Evolutionary conservation across 2,329 filamentous ascomycete species (phyloP), one percentile per base, ranked within the genome.

Genomic region (Aspergillus neoniger): DNA sequence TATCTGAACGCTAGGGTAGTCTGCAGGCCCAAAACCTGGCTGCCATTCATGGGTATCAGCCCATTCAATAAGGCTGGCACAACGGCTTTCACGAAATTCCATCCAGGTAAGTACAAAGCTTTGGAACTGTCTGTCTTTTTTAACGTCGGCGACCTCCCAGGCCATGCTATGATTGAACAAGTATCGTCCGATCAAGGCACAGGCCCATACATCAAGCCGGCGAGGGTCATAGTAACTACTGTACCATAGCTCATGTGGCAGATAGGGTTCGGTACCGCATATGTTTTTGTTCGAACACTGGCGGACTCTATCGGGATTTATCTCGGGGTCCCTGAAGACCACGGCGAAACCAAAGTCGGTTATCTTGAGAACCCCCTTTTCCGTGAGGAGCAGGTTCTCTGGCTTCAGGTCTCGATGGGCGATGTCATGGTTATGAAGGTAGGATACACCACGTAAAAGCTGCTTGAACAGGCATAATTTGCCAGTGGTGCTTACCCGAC

Each of bases 381-480:
- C 87, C 50, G 88, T 90, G 61, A 96, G 83, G 32, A 96, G 83
- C 23, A 96, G 80, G 69, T 96, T 96, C 74, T 96, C 92, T 10
- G 93, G 84, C 77, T 96, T 96, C 79, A 96, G 90, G 68, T 96
- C 92, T 52, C 92, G 89, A 76, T 96, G 92, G 1, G 92, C 92
- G 71, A 96, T 93, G 59, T 92, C 92, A 69, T 94, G 87, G 61
- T 81, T 82, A 76, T 96, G 92, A 21, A 96, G 81, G 72, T 96
- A 95, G 69, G 87, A 84, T 63, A 96, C 85, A 17, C 92, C 92
- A 69, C 91, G 89, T 32, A 95, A 80, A 28, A 96, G 81, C 75
- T 96, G 92, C 81, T 96, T 96, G 84, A 96, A 96, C 64, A 96
- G 83, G 76, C 92, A 96, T 32, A 90, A 80, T 9, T 90, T 88